Evolutionary conservation across 2,329 filamentous ascomycete genomes (phyloP), one percentile per base, ranked within the genome.

Genomic region (Colletotrichum neosansevieriae): DNA sequence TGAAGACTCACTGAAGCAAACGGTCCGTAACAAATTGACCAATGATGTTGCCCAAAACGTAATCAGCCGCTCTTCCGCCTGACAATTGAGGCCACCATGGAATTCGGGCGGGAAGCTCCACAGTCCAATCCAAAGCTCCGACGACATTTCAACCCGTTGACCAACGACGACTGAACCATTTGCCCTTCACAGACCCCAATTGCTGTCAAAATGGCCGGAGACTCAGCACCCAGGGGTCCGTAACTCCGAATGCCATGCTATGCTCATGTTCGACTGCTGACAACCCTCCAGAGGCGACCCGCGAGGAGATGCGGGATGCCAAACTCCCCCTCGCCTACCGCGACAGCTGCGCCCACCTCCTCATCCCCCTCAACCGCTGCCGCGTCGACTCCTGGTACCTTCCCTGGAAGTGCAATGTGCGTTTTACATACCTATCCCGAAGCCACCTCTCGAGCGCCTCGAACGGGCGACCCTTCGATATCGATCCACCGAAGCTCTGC

Each of bases 361-460:
- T 98, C 71, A 98, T 98, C 72, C 96, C 96, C 15, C 87, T 99
- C 75, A 99, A 99, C 85, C 92, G 92, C 77, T 99, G 96, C 87
- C 94, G 96, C 71, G 88, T 89, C 82, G 91, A 97, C 75, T 92
- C 94, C 71, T 98, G 92, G 85, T 99, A 97, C 81, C 84, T 98
- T 76, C 94, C 94, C 17, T 99, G 96, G 96, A 98, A 97, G 87
- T 99, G 96, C 82, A 89, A 93, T 88, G 96, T 98, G 88, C 74
- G 91, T 82, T 36, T 7, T 40, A 32, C 34, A 29, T 15, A 17
- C n/a, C 21, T 13, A 15, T 38, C 34, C 6, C 34, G 51, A 12
- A 6, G 32, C 17, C 17, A 2, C 36, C 34, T 0, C 17, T 0
- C 7, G 45, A 32, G 12, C 15, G 13, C 49, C 17, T 0, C 7